Evolutionary conservation across 371 early-diverging fungal species (phyloP), one percentile per base, ranked within the genome.

Genomic region (Mortierella sp.): DNA sequence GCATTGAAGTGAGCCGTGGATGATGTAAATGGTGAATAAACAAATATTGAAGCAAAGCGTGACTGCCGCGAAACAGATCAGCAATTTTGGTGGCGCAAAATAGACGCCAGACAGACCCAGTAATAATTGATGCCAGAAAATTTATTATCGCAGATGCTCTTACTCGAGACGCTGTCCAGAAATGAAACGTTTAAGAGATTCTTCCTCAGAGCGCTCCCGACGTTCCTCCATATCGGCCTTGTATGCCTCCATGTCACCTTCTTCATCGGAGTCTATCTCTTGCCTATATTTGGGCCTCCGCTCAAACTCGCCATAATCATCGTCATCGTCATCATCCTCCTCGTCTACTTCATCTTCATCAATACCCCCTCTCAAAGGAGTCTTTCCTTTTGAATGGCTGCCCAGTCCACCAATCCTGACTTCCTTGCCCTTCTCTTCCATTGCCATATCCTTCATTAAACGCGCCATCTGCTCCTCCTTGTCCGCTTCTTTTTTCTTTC

Each of bases 391-490:
- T 35, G 57, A 45, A 34, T 43, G 26, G 23, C 26, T 45, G 15
- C 26, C 57, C n/a, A 43, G 42, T 40, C 8, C 69, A 23, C 31
- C 75, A 32, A 72, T 29, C 3, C 35, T 34, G 26, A 57, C 62
- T 34, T 61, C 63, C 23, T 58, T 34, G 22, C 68, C 67, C 42
- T 64, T 66, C 54, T 64, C 68, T 2, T 66, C 66, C 67, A 76
- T 53, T 19, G 70, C 64, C 67, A 71, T 71, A 59, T 71, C 77
- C 49, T 43, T 72, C 71, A 67, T 71, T 64, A 83, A 40, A 4
- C 76, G 67, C 4, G 72, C 73, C 73, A 76, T 82, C 34, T 76
- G 71, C 43, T 71, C 85, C 45, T 76, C 75, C 62, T 80, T 84
- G 13, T 74, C 72, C 1, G 71, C 67, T 32, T 82, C 77, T 49